phyloP scores from a whole-genome alignment of 306 rosid genomes.

The Lithocarpus polystachyus region DNA sequence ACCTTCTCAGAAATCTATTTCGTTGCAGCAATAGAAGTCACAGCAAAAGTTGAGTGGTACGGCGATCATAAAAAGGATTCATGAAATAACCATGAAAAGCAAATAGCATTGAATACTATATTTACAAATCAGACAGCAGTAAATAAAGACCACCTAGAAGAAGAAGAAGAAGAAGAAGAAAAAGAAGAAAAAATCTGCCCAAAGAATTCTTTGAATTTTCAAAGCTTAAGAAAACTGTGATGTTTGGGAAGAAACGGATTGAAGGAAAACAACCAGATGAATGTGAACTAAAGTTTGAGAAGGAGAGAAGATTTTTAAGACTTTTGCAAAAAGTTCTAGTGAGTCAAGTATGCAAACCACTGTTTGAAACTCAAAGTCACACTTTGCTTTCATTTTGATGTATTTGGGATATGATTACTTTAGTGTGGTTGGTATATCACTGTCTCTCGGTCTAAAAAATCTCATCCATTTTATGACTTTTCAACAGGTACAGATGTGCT shows the following conservation, averaged over 20 bases:
- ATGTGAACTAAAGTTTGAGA: background rate
- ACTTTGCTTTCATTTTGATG: conserved; percentile 70
- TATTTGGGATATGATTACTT: conserved; percentile 28
- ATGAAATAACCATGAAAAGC: background rate
- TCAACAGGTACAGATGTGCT: background rate
- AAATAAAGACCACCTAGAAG: background rate
- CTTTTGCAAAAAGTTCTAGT: conserved; percentile 1
- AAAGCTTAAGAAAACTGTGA: background rate
- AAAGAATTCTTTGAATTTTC: background rate
- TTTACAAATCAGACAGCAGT: background rate
- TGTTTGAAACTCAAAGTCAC: conserved; percentile 41
- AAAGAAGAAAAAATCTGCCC: background rate
- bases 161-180: no score
- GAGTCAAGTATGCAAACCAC: conserved; percentile 29
- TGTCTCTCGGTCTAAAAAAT: conserved; percentile 35
- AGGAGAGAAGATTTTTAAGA: background rate
- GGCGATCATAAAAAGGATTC: background rate
- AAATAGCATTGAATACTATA: background rate
- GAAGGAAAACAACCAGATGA: background rate
- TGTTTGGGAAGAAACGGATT: background rate
- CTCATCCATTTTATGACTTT: background rate
- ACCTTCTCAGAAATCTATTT: conserved; percentile 20
- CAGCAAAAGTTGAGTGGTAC: background rate
- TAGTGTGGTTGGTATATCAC: conserved; percentile 48
- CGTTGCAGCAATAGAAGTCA: background rate